Conservation (phyloP, 2,329 filamentous ascomycete genomes). For the Dothidotthia symphoricarpi region DNA sequence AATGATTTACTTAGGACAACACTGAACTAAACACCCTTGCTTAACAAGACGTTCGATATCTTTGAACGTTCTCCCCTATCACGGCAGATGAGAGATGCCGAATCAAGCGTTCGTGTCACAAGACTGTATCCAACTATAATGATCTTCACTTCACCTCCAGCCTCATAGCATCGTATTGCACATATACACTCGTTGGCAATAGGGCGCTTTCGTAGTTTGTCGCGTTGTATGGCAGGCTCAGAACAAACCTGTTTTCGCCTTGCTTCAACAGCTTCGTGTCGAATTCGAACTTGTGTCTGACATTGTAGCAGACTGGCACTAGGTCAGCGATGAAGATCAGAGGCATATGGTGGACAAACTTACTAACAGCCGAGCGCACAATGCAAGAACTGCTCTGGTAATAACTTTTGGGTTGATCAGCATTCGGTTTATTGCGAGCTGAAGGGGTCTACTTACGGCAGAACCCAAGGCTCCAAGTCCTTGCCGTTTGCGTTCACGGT, state of each 20-base stretch:
- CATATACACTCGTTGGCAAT: constrained; percentile 53
- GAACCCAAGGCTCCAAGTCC: constrained; percentile 54
- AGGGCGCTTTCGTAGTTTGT: constrained; percentile 59
- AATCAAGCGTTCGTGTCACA: too few species aligned
- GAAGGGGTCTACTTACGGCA: constrained; percentile 45
- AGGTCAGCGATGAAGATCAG: neutral
- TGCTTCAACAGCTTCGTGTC: constrained; percentile 49
- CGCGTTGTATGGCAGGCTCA: constrained; percentile 60
- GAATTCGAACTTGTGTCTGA: constrained; percentile 61
- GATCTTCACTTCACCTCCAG: constrained; percentile 52
- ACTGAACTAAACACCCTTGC: too few species aligned
- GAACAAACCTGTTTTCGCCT: constrained; percentile 56
- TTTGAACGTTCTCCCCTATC: too few species aligned
- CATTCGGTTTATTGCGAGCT: constrained; percentile 15
- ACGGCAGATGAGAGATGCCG: too few species aligned
- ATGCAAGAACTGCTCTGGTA: constrained; percentile 60
- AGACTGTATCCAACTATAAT: too few species aligned
- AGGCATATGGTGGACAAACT: neutral
- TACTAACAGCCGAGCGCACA: constrained; percentile 56
- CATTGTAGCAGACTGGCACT: constrained; percentile 55
- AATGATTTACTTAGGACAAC: too few species aligned
- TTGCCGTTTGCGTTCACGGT: constrained; percentile 50
- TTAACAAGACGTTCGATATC: too few species aligned
- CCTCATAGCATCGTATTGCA: constrained; percentile 65
- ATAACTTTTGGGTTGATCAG: constrained; percentile 39